Base-by-base conservation (phyloP, 768 basidiomycete species). In the Saitozyma podzolica region DNA sequence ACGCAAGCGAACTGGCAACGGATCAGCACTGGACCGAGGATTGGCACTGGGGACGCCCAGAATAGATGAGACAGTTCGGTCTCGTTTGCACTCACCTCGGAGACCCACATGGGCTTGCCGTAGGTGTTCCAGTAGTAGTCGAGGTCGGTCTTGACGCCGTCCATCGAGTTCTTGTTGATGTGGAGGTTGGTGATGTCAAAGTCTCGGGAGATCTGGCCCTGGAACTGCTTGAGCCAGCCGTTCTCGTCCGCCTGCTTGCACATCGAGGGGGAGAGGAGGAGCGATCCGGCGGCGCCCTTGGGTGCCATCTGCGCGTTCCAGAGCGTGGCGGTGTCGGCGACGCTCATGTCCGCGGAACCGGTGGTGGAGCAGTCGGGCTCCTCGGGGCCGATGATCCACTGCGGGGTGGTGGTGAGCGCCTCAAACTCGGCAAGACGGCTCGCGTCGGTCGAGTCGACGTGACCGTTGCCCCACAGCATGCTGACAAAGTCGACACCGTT, bases 311-410 rank as follows among this genome's bases (percentile, higher is more conserved):
- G 49, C 7, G 62, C 37, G 67, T 77, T 72, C 78, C 78, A 80
- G 19, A 76, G 60, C 6, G 50, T 29, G 39, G 73, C 78, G 54
- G 66, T 73, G 4, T 45, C 50, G 37, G 40, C 41, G 49, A 50
- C 56, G n/a, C 39, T 45, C 65, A 57, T 58, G 68, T 64, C 72
- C 39, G 64, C 56, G 11, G 45, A n/a, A 43, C 65, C 63, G 19
- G 63, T 68, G 16, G 65, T 59, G 13, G 72, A 64, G 10, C 80
- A 80, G 58, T 80, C 80, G n/a, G 80, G 80, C 62, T 80, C 80
- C 54, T 80, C 73, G 62, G 70, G 76, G 4, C 77, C 80, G 40
- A 79, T 66, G 59, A 80, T 63, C 67, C 77, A 80, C 8, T 62
- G 29, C 7, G 80, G 80, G n/a, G 71, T 59, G 17, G 47, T 40